Evolutionary conservation across 371 early-diverging fungal species (phyloP).

Genomic region (Mucor saturninus): DNA sequence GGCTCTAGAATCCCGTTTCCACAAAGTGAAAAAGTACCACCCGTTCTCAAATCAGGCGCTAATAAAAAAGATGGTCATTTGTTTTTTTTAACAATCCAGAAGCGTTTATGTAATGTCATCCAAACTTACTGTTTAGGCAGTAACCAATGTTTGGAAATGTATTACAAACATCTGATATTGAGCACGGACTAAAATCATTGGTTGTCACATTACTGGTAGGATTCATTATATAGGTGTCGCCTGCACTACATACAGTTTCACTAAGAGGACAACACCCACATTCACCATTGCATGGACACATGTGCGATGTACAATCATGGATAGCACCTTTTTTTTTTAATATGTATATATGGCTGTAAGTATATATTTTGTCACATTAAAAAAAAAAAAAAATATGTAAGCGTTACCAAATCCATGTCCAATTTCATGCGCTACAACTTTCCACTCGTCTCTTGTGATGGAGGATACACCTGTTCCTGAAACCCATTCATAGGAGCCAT

Average conservation of each 20-base stretch:
- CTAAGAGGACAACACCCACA: constrained; percentile 80
- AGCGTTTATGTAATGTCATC: neutral
- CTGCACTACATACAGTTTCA: constrained; percentile 77
- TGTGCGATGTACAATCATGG: constrained; percentile 70
- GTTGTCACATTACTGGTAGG: constrained; percentile 83
- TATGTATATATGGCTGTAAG: no score
- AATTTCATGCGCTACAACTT: constrained; percentile 95
- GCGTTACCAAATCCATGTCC: constrained; percentile 85
- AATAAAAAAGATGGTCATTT: neutral
- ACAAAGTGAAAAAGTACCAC: constrained; percentile 69
- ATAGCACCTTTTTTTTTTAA: constrained; percentile 38
- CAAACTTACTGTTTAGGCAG: constrained; percentile 61
- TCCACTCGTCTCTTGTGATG: constrained; percentile 86
- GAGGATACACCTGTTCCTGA: constrained; percentile 92
- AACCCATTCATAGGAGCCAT: constrained; percentile 58
- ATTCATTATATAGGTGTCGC: constrained; percentile 81
- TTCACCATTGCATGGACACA: constrained; percentile 65
- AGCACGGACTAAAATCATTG: constrained; percentile 83
- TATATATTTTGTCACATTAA: neutral
- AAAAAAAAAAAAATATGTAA: constrained; percentile 13
- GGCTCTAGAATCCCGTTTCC: constrained; percentile 93
- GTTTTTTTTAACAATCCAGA: no score
- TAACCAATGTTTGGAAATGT: constrained; percentile 59
- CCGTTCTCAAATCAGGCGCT: constrained; percentile 43
- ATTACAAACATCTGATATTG: constrained; percentile 73